Conservation (phyloP, 164 flowering plant species). For the Protea cynaroides region DNA sequence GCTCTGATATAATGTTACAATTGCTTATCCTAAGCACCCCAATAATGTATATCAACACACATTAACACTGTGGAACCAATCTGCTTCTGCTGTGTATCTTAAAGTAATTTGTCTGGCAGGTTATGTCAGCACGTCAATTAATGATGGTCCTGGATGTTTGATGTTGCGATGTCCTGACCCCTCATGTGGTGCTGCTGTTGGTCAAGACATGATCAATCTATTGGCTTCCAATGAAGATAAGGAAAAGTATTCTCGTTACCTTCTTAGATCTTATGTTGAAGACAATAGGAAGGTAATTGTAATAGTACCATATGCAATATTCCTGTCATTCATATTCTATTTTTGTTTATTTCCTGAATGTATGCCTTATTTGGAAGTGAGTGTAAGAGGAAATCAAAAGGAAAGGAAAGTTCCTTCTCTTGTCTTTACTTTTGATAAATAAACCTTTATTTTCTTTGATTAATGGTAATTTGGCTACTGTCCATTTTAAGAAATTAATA, state of each 20-base stretch:
- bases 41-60: no score
- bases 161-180: slow-evolving; percentile 88
- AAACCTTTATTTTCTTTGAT: no score
- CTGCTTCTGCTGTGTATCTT: neutral
- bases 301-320: neutral
- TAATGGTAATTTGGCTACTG: no score
- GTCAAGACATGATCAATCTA: slow-evolving; percentile 63
- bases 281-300: slow-evolving; percentile 71
- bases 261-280: slow-evolving; percentile 80
- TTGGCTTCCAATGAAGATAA: slow-evolving; percentile 63
- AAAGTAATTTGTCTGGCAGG: slow-evolving; percentile 26
- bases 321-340: neutral
- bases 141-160: slow-evolving; percentile 95
- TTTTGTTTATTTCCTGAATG: neutral
- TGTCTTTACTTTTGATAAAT: no score
- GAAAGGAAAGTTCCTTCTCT: no score
- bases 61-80: neutral
- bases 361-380: no score
- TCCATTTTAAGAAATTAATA: neutral
- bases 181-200: slow-evolving; percentile 81
- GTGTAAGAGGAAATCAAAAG: no score
- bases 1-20: no score
- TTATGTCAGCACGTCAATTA: slow-evolving; percentile 70
- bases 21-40: no score
- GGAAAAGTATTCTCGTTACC: slow-evolving; percentile 66